A percentile compares a stretch with the other conserved stretches of the same genome.
Evolutionary conservation across 2,329 filamentous ascomycete species (phyloP).

Genomic region (Ambrosiella xylebori): DNA sequence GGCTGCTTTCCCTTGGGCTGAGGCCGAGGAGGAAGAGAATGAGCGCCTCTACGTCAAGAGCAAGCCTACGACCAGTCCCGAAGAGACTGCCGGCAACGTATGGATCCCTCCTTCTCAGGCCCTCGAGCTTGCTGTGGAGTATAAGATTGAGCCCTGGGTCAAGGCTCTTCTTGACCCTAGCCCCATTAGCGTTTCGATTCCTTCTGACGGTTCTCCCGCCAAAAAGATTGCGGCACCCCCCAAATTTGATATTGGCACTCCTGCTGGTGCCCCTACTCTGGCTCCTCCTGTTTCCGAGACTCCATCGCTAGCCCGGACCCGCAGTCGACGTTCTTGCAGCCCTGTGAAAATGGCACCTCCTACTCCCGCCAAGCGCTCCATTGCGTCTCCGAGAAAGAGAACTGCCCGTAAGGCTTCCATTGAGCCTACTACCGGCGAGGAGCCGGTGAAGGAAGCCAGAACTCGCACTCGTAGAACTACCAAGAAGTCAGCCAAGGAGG

Average conservation of each 20-base stretch:
- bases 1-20: conserved; percentile 67
- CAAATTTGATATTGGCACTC: conserved; percentile 39
- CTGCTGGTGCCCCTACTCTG: conserved; percentile 24
- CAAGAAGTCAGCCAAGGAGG: conserved; percentile 20
- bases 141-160: conserved; percentile 74
- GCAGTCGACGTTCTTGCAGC: conserved; percentile 39
- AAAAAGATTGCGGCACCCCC: conserved; percentile 71
- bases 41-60: conserved; percentile 77
- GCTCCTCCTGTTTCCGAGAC: conserved; percentile 27
- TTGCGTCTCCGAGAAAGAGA: conserved; percentile 10
- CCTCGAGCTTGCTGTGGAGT: conserved; percentile 69
- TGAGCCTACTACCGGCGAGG: conserved; percentile 8
- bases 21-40: conserved; percentile 50
- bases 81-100: conserved; percentile 91
- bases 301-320: conserved; percentile 28
- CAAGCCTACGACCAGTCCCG: conserved; percentile 60
- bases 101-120: conserved; percentile 83
- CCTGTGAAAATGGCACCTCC: conserved; percentile 20
- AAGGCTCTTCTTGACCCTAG: conserved; percentile 79
- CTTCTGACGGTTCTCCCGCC: conserved; percentile 46
- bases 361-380: conserved; percentile 35
- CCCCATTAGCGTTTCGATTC: conserved; percentile 43
- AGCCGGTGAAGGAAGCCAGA: conserved; percentile 7
- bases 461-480: conserved; percentile 9
- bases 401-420: conserved; percentile 11